Conservation (phyloP, 2,329 filamentous ascomycete species). For the Colletotrichum orbiculare region DNA sequence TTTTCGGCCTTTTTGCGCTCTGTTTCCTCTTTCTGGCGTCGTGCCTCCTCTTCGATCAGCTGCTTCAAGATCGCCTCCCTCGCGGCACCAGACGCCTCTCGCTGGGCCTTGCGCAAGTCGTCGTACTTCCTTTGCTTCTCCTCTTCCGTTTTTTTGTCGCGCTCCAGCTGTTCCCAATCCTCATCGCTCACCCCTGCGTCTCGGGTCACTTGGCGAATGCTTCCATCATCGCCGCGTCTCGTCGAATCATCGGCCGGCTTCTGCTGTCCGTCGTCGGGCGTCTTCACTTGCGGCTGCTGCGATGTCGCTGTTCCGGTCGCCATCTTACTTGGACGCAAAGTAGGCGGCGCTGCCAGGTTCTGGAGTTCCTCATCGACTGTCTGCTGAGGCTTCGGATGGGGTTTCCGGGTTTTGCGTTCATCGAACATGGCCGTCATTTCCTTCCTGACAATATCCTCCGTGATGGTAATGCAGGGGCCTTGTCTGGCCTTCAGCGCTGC, state of each 20-base stretch:
- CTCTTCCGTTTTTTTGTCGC: slow-evolving; percentile 47
- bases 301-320: too few species aligned
- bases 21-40: slow-evolving; percentile 51
- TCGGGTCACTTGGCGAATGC: slow-evolving; percentile 45
- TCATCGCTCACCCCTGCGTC: slow-evolving; percentile 70
- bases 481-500: slow-evolving; percentile 43
- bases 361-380: background rate
- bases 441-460: slow-evolving; percentile 29
- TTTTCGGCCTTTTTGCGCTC: slow-evolving; percentile 56
- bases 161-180: slow-evolving; percentile 69
- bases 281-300: too few species aligned
- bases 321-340: background rate
- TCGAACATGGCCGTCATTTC: slow-evolving; percentile 41
- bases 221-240: slow-evolving; percentile 21
- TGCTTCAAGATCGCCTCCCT: slow-evolving; percentile 50
- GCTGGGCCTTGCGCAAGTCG: slow-evolving; percentile 45
- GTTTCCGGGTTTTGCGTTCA: slow-evolving; percentile 31
- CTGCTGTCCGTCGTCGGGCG: background rate
- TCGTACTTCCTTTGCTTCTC: slow-evolving; percentile 51
- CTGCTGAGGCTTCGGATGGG: background rate
- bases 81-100: slow-evolving; percentile 43
- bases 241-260: background rate
- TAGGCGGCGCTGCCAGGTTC: too few species aligned
- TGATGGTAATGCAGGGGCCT: slow-evolving; percentile 35
- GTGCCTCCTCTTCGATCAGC: slow-evolving; percentile 52